phyloP scores from a whole-genome alignment of 306 rosid genomes.

The Sophora flavescens region DNA sequence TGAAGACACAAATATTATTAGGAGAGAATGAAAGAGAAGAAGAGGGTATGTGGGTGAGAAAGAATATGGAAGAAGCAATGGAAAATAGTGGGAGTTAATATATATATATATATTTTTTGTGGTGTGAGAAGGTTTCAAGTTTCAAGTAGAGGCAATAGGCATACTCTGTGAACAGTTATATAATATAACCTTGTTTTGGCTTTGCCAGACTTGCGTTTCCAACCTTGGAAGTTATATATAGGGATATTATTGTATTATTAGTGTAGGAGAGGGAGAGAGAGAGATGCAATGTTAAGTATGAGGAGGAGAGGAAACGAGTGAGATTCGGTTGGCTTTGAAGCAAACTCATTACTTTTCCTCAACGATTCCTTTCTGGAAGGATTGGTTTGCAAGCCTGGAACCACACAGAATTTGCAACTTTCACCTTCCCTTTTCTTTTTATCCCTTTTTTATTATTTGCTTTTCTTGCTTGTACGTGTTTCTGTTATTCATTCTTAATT shows the following conservation, averaged over 20 bases:
- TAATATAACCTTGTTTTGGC: conserved; percentile 52
- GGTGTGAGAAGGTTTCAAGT: conserved; percentile 51
- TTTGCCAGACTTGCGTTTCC: conserved; percentile 60
- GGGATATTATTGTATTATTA: conserved; percentile 33
- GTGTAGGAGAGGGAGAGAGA: conserved; percentile 36
- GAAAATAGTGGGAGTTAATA: conserved; percentile 48
- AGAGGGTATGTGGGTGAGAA: background rate
- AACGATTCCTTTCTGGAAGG: conserved; percentile 90
- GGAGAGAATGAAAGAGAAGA: background rate
- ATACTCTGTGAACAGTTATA: conserved; percentile 47
- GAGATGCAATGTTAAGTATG: conserved; percentile 62
- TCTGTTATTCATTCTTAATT: conserved; percentile 12
- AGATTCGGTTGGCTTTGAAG: conserved; percentile 99
- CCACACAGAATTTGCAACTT: conserved; percentile 62
- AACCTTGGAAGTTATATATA: conserved; percentile 62
- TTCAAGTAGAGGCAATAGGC: conserved; percentile 41
- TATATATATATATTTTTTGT: no score
- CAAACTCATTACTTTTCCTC: conserved; percentile 89
- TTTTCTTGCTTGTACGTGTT: conserved; percentile 12
- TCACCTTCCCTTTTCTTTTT: conserved; percentile 12
- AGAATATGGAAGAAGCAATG: conserved; percentile 16
- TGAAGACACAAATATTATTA: background rate
- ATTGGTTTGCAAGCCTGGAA: conserved; percentile 95
- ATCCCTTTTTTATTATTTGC: conserved; percentile 19
- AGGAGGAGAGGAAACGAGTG: conserved; percentile 82